A percentile compares a stretch with the other conserved stretches of the same genome.
phyloP scores from a whole-genome alignment of 768 basidiomycete species.

The Mycena belliarum region DNA sequence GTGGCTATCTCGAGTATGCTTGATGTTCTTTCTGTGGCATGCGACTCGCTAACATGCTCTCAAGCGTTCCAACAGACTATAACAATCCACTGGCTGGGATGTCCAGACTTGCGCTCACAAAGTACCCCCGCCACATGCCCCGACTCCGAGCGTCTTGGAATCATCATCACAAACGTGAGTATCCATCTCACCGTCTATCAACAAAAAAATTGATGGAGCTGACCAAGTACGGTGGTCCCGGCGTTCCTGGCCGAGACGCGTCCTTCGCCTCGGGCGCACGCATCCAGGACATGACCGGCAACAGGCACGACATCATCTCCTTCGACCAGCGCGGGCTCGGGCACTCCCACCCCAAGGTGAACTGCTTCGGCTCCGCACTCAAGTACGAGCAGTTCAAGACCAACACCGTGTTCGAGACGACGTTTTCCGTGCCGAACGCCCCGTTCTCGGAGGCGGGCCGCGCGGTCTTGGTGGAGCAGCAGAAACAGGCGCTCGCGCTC shows the following conservation, averaged over 20 bases:
- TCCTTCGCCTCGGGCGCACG: constrained; percentile 4
- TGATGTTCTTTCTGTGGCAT: neutral
- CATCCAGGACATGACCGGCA: constrained; percentile 15
- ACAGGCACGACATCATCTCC: constrained; percentile 23
- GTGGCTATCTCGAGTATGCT: constrained; percentile 11
- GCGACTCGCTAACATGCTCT: neutral
- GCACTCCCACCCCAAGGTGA: constrained; percentile 13
- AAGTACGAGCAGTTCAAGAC: constrained; percentile 18
- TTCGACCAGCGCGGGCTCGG: constrained; percentile 23
- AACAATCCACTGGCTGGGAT: constrained; percentile 16
- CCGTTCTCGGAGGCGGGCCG: constrained; percentile 17
- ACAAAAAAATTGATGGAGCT: neutral
- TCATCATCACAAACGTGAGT: constrained; percentile 18
- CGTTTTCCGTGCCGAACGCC: constrained; percentile 18
- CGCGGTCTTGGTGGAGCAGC: constrained; percentile 21
- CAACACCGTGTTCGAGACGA: constrained; percentile 21
- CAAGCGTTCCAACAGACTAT: constrained; percentile 22
- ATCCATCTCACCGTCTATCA: too few relatives aligned
- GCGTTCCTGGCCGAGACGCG: constrained; percentile 5
- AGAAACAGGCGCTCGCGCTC: constrained; percentile 20
- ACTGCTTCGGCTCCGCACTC: constrained; percentile 16
- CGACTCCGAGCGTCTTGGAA: constrained; percentile 16
- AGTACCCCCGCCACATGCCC: constrained; percentile 17
- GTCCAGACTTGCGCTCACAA: constrained; percentile 15
- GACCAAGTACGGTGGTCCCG: constrained; percentile 17